These are phyloP conservation scores for Cynara cardunculus DNA, from an alignment of 129 eudicot species.

Conservation along the genomic window DNA sequence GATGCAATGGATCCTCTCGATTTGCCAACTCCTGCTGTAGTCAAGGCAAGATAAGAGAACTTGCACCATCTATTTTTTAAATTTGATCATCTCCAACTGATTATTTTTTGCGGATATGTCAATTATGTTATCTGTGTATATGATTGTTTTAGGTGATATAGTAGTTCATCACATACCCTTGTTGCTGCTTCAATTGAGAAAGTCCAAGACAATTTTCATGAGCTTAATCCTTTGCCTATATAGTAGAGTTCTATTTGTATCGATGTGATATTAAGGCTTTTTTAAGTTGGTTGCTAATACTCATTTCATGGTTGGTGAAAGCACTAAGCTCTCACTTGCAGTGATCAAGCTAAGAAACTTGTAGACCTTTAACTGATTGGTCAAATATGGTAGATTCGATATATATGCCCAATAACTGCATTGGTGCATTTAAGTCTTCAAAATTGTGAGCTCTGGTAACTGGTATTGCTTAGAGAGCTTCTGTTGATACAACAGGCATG, in stretches of 20 bases:
- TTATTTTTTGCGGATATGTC: neutral
- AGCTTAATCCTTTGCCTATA: neutral
- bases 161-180: neutral
- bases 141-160: neutral
- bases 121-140: neutral
- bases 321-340: too few species aligned
- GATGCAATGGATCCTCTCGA: conserved; percentile 92
- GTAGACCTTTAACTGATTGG: neutral
- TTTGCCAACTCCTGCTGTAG: conserved; percentile 84
- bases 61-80: neutral
- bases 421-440: too few species aligned
- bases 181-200: neutral
- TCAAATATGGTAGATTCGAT: too few species aligned
- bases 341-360: neutral
- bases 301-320: neutral
- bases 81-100: neutral
- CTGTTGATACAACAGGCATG: too few species aligned
- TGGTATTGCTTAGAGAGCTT: too few species aligned
- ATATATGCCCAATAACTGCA: too few species aligned
- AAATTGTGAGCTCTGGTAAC: too few species aligned
- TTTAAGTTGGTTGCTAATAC: neutral
- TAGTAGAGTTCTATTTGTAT: neutral
- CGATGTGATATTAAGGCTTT: neutral
- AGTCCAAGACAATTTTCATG: neutral
- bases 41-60: conserved; percentile 53